Evolutionary conservation across 2,329 filamentous ascomycete genomes (phyloP), one percentile per base, ranked within the genome.

Genomic region (Aspergillus pseudonomiae): DNA sequence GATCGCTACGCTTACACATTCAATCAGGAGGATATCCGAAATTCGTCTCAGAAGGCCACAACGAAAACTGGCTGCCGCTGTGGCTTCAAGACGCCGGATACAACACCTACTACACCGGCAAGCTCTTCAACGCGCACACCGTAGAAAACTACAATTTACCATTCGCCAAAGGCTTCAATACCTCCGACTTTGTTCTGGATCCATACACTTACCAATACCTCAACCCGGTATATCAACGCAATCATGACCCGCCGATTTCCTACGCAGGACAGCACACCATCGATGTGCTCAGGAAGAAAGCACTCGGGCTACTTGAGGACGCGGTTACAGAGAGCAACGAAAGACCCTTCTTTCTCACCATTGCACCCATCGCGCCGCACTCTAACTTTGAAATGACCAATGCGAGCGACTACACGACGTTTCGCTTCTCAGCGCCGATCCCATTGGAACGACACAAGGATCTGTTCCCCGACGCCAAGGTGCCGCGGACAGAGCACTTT

Each of bases 331-430:
- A 80, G 10, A 1, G 19, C 1, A n/a, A 45, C 0, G 72, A 78
- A 0, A 79, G 81, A 32, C 89, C 90, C 0, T 92, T 91, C 76
- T 91, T 91, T 70, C 73, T 92, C 1, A 84, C 82, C 0, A 79
- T 90, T 14, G 86, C 89, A 0, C 89, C 89, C 0, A 83, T 88
- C 10, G 88, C 85, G 0, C 89, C 90, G 1, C 90, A 92, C 67
- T 81, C 82, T 39, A 85, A 87, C 62, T 77, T 82, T 14, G 69
- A 81, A 60, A 30, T 28, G n/a, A 80, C 82, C 16, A 71, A 70
- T 57, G 64, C 61, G 12, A 67, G 61, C 24, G 56, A 71, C 9
- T 64, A 63, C 1, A 80, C 84, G 65, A 53, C 58, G 0, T 57
- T 52, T 26, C 48, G 46, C 43, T 61, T 63, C 24, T 79, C 80